Evolutionary conservation across 805 yeast species (phyloP), one percentile per base, ranked within the genome.

Genomic region (Hanseniaspora taiwanica): DNA sequence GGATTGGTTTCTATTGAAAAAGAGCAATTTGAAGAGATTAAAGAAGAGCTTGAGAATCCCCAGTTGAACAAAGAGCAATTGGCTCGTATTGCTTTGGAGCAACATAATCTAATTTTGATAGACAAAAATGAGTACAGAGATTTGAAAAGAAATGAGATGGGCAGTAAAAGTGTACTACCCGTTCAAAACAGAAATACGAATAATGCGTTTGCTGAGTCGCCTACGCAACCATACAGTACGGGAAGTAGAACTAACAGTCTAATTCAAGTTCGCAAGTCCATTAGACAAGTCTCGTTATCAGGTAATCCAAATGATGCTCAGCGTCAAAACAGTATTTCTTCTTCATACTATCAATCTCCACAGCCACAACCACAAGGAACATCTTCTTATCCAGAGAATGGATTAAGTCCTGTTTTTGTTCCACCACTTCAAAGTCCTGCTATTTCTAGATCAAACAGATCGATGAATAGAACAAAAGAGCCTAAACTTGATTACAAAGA

Each of bases 1-100:
- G 66, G 64, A 1, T 50, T 64, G 24, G 54, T 56, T 20, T 51
- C 65, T 17, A 52, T 71, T 12, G 52, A 65, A 0, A 52, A 54
- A 27, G 60, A 60, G 9, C 63, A 65, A 27, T 51, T 55, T 32
- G 55, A 58, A 10, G 53, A 49, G 8, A 46, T 60, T 21, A 54
- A 51, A 27, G 36, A 46, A 3, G 57, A 56, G 42, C 54, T 38
- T 44, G 54, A 45, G 38, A 53, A 35, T 44, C 64, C 48, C 56
- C 58, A 43, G 18, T 47, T 35, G 39, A 49, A 47, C 2, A 44
- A 42, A 25, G 54, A 48, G 19, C 50, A 50, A 39, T 36, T 53
- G 4, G 32, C 45, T 9, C 44, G 48, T 17, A 46, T 45, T 20
- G 70, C 71, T 4, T 52, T 49, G 43, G 38, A 24, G n/a, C 29